These are phyloP conservation scores for Cercis canadensis DNA, from an alignment of 306 rosid species.

Conservation along the genomic window DNA sequence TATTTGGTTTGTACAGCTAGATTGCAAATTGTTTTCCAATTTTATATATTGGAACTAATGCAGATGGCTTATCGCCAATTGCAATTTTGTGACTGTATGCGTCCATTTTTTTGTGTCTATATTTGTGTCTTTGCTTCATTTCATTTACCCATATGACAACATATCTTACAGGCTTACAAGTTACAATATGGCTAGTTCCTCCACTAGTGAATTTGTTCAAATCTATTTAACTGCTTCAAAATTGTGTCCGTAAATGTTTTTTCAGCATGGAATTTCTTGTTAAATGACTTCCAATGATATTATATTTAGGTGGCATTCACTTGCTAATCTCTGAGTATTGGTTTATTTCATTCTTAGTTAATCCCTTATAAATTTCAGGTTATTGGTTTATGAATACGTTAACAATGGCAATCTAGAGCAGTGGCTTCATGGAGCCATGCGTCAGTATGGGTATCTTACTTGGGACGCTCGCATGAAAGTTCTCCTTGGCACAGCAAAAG, in stretches of 20 bases:
- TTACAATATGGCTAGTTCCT: too few species aligned
- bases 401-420: conserved; percentile 91
- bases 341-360: conserved; percentile 28
- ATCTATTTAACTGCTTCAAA: conserved; percentile 1
- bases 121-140: conserved; percentile 32
- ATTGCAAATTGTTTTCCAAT: background rate
- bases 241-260: background rate
- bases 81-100: background rate
- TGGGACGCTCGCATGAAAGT: conserved; percentile 96
- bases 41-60: conserved; percentile 29
- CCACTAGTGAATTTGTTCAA: conserved; percentile 2
- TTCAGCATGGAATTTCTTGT: background rate
- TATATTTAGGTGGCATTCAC: conserved; percentile 5
- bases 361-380: conserved; percentile 53
- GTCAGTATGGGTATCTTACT: conserved; percentile 77
- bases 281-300: background rate
- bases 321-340: conserved; percentile 5
- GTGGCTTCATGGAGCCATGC: conserved; percentile 94
- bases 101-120: conserved; percentile 5
- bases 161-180: background rate
- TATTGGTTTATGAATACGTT: conserved; percentile 86
- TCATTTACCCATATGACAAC: conserved; percentile 21
- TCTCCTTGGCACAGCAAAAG: conserved; percentile 90
- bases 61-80: conserved; percentile 28
- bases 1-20: conserved; percentile 10